Evolutionary conservation across 768 basidiomycete species (phyloP), one percentile per base, ranked within the genome.

Genomic region (Rhodotorula graminis): DNA sequence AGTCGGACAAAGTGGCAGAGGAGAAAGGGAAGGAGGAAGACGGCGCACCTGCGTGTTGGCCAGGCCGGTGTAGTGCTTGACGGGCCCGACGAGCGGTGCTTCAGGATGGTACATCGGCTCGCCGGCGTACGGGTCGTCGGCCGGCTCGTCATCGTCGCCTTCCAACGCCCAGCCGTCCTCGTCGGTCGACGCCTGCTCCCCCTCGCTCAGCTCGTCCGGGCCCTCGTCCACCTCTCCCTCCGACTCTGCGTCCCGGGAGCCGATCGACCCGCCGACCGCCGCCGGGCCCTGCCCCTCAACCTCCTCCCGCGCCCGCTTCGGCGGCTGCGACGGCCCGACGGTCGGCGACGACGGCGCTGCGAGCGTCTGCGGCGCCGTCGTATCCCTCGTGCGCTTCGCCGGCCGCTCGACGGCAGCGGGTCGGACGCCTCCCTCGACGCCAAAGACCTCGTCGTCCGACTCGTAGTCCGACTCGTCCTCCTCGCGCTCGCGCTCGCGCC

Each of bases 51-150:
- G 61, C 23, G 56, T 33, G 62, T 79, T 79, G 25, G 71, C 65
- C 33, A 77, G 78, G 1, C 78, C 78, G 1, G 37, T 23, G 44
- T 69, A 79, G 12, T 53, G 27, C n/a, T 31, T 37, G 18, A 10
- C 37, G 14, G 78, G 78, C 2, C 53, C 52, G 27, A 79, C 70
- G 23, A 79, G 18, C 3, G 78, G 78, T 0, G 72, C 65, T 23
- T 71, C 55, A 14, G 46, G 19, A 44, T 66, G 55, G 40, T 40
- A 44, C 33, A 14, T 53, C n/a, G 58, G 25, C 25, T n/a, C 25
- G 23, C 50, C 31, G 47, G 15, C 42, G 49, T 12, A 27, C 12
- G 29, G 40, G 40, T 52, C 31, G 25, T 37, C 33, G 10, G 29
- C 62, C n/a, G 25, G 47, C 44, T 69, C 65, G 53, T 27, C 57